Conservation (phyloP, 108 stramenopile species). For the Cyclotella baltica region DNA sequence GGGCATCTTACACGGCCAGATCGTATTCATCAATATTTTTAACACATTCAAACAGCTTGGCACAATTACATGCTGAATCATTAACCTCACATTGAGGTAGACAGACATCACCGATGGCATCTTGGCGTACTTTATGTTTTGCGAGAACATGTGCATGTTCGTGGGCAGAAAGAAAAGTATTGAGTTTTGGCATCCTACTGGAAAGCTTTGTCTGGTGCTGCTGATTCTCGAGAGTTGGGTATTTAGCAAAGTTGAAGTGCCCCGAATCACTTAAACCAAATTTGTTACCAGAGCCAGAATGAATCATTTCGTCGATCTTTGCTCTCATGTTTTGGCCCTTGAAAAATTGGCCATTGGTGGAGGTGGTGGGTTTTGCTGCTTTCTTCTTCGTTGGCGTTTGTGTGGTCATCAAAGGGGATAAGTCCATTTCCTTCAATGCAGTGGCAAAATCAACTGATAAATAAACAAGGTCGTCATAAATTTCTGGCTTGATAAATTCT, state of each 20-base stretch:
- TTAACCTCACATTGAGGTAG: not conserved
- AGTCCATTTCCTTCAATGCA: not conserved
- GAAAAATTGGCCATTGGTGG: too few relatives aligned
- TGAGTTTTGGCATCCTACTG: not conserved
- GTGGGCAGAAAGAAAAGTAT: not conserved
- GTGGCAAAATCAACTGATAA: not conserved
- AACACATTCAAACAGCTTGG: not conserved
- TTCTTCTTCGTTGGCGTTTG: not conserved
- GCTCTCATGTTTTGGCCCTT: too few relatives aligned
- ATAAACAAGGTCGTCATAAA: not conserved
- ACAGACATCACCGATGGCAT: not conserved
- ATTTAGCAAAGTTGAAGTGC: not conserved
- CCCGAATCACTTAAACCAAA: too few relatives aligned
- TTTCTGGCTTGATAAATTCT: not conserved
- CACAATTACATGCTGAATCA: conserved; percentile 1
- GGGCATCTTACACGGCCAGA: not conserved
- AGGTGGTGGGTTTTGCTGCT: not conserved
- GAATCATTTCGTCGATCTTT: too few relatives aligned
- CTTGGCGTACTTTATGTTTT: not conserved
- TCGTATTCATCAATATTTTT: not conserved
- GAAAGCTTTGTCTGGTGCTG: not conserved
- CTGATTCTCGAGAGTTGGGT: not conserved
- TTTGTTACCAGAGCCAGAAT: too few relatives aligned
- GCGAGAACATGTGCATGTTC: not conserved
- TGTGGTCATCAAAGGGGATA: not conserved